Evolutionary conservation across 805 yeast species (phyloP).

Genomic region (Komagataella populi): DNA sequence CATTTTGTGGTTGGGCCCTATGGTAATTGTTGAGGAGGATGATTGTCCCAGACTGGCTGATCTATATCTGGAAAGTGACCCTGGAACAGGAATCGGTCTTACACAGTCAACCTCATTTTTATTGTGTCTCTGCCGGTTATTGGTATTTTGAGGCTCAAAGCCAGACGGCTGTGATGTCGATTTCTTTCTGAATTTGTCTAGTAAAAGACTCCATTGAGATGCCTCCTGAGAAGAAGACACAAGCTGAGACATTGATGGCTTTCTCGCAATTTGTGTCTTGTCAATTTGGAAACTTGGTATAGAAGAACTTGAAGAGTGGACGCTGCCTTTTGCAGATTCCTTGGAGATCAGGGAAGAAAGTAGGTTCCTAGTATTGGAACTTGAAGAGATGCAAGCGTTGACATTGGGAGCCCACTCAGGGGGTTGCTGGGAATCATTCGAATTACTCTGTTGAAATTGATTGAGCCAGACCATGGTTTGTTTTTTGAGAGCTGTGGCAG

Average conservation of each 20-base stretch:
- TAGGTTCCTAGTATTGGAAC: not conserved
- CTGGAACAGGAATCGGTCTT: not conserved
- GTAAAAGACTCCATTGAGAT: not conserved
- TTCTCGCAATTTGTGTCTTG: not conserved
- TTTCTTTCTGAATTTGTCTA: not conserved
- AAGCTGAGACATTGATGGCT: not conserved
- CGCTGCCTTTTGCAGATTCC: not conserved
- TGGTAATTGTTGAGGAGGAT: constrained; percentile 24
- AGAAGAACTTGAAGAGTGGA: not conserved
- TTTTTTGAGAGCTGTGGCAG: not conserved
- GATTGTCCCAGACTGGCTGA: not conserved
- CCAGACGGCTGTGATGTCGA: not conserved
- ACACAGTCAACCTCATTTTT: not conserved
- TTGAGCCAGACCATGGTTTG: constrained; percentile 5
- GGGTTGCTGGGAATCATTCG: not conserved
- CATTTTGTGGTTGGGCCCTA: constrained; percentile 27
- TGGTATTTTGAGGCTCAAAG: not conserved
- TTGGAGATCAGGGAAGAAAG: not conserved
- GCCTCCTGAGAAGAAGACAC: not conserved
- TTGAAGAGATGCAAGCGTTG: not conserved
- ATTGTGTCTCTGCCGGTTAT: not conserved
- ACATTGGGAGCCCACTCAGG: not conserved
- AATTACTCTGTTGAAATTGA: constrained; percentile 2
- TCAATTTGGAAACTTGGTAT: not conserved
- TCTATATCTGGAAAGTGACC: not conserved